A percentile compares a stretch with the other conserved stretches of the same genome.
phyloP scores from a whole-genome alignment of 2,329 filamentous ascomycete genomes.

The Drechslera avenae region DNA sequence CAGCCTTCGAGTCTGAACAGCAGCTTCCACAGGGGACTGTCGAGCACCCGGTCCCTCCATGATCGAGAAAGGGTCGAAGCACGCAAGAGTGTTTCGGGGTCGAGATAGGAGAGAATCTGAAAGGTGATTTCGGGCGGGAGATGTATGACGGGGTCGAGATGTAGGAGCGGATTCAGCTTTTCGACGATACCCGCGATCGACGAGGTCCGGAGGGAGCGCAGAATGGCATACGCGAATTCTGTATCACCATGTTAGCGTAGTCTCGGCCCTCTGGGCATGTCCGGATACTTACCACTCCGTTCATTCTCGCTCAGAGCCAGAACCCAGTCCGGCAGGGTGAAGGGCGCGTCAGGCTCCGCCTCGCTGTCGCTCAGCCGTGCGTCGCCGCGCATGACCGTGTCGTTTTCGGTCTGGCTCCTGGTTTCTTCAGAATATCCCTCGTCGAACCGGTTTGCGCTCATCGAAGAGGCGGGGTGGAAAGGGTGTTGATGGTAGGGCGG shows the following conservation, averaged over 20 bases:
- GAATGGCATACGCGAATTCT: constrained; percentile 82
- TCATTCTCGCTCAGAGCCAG: constrained; percentile 60
- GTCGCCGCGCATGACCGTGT: constrained; percentile 48
- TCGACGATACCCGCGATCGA: constrained; percentile 81
- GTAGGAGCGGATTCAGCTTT: constrained; percentile 78
- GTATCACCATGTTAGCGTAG: constrained; percentile 14
- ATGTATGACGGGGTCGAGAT: constrained; percentile 87
- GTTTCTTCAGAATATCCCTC: constrained; percentile 87
- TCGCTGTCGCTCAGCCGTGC: constrained; percentile 42
- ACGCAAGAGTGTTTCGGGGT: constrained; percentile 77
- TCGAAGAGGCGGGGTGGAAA: constrained; percentile 44
- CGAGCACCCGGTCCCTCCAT: constrained; percentile 82
- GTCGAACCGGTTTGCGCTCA: constrained; percentile 61
- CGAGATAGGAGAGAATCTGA: constrained; percentile 85
- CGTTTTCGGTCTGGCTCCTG: constrained; percentile 54
- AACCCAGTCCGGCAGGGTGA: constrained; percentile 60
- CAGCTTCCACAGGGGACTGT: constrained; percentile 84
- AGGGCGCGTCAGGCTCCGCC: constrained; percentile 36
- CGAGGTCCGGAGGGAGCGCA: constrained; percentile 79
- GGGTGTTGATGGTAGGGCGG: constrained; percentile 42
- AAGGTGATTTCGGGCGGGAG: constrained; percentile 90
- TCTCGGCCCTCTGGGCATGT: neutral
- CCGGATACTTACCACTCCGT: constrained; percentile 56
- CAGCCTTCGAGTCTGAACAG: constrained; percentile 87
- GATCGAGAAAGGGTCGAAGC: constrained; percentile 78